phyloP scores from a whole-genome alignment of 257 asterid species.

The Ocimum tenuiflorum region DNA sequence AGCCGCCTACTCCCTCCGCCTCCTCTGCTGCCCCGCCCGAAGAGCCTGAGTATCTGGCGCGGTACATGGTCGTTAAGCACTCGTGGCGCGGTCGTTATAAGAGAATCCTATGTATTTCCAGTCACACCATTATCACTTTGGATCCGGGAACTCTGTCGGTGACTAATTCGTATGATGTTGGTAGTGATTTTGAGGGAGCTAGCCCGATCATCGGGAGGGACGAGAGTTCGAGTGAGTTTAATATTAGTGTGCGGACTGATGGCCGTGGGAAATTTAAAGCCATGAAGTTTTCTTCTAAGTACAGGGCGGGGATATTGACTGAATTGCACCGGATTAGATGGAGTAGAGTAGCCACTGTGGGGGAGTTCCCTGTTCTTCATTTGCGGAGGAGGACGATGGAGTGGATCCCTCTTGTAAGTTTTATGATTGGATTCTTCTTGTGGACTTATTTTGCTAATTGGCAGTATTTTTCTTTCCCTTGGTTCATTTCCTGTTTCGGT shows the following conservation, averaged over 20 bases:
- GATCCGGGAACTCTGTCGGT: slow-evolving; percentile 72
- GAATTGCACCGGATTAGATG: slow-evolving; percentile 85
- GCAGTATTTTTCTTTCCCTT: not conserved
- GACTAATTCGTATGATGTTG: slow-evolving; percentile 84
- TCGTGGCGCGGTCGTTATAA: slow-evolving; percentile 99
- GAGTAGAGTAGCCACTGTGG: slow-evolving; percentile 57
- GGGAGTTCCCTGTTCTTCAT: slow-evolving; percentile 79
- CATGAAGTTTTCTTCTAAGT: slow-evolving; percentile 71
- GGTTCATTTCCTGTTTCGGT: not conserved
- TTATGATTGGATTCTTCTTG: not conserved
- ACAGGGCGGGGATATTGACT: slow-evolving; percentile 77
- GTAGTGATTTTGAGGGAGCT: slow-evolving; percentile 83
- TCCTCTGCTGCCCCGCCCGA: slow-evolving; percentile 47
- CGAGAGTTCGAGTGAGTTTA: slow-evolving; percentile 70
- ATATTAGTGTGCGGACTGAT: slow-evolving; percentile 76
- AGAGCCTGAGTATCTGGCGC: slow-evolving; percentile 85
- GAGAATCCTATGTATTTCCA: slow-evolving; percentile 77
- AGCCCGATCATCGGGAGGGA: slow-evolving; percentile 77
- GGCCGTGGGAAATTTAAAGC: slow-evolving; percentile 88
- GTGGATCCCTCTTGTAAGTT: slow-evolving; percentile 82
- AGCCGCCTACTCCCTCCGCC: slow-evolving; percentile 30
- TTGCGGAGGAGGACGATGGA: slow-evolving; percentile 70
- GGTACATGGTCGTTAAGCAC: slow-evolving; percentile 79
- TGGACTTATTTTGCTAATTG: not conserved
- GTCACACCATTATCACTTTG: slow-evolving; percentile 51